phyloP scores from a whole-genome alignment of 2,329 filamentous ascomycete genomes.

The Epichloe amarillans region DNA sequence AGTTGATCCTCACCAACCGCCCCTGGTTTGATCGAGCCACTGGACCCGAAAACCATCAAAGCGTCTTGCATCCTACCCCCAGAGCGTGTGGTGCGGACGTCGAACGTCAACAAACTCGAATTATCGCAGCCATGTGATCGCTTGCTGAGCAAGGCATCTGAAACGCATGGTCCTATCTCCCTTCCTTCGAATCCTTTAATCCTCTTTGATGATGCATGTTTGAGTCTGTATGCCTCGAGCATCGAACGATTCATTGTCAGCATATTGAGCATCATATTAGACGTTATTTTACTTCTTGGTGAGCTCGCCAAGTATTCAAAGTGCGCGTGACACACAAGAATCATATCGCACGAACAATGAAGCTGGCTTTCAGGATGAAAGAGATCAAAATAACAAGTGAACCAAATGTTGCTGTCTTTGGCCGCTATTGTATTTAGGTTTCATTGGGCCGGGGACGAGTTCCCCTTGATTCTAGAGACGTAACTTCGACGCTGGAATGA shows the following conservation, averaged over 20 bases:
- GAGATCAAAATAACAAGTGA: neutral
- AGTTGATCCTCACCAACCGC: slow-evolving; percentile 6
- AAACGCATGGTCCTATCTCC: slow-evolving; percentile 1
- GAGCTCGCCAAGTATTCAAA: neutral
- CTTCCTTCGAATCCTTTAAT: neutral
- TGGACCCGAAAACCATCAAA: slow-evolving; percentile 4
- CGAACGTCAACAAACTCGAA: neutral
- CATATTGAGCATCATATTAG: neutral
- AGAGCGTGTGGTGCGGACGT: slow-evolving; percentile 2
- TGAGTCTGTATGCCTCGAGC: neutral
- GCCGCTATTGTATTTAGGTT: neutral
- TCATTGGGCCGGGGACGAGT: neutral
- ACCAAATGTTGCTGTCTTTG: neutral
- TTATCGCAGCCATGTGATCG: neutral
- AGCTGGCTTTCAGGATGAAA: neutral
- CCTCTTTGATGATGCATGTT: slow-evolving; percentile 3
- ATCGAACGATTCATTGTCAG: neutral
- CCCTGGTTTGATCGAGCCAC: slow-evolving; percentile 7
- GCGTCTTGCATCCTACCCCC: slow-evolving; percentile 2
- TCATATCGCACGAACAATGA: neutral
- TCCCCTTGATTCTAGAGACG: too few relatives aligned
- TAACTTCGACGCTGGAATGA: too few relatives aligned
- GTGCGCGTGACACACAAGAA: neutral
- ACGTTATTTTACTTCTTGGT: neutral
- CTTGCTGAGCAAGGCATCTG: slow-evolving; percentile 5